Base-by-base conservation (phyloP, 352 stramenopile species). In the Globisporangium lucens region DNA sequence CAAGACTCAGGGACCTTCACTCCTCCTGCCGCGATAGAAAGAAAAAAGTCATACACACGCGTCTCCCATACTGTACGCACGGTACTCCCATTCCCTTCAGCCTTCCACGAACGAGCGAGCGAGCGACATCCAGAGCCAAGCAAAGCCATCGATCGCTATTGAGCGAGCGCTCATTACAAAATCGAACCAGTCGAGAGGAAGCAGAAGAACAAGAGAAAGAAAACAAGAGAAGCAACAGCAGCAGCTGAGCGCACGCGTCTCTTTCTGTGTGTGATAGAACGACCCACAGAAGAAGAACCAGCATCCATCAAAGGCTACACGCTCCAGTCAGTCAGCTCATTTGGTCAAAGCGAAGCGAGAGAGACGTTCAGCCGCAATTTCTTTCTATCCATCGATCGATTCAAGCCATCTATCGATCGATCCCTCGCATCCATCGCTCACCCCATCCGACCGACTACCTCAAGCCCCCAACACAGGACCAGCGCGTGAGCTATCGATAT, bases 381-480 rank as follows among this genome's bases (percentile, higher is more conserved):
- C 24, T 30, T 47, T 59, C 61, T 22, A 67, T 67, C 38, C 33
- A 61, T 66, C 47, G 17, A 65, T 56, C 43, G 9, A 57, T 56
- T 55, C 46, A 35, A 64, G 41, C 59, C 43, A 66, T 66, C 60
- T 58, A 49, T 3, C 58, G 15, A 35, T n/a, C 3, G 30, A 33
- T 33, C 30, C 30, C 30, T 33, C 35, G 35, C 56, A 46, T 27
- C 7, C 56, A 46, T 29, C 1, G 20, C 56, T n/a, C 17, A 61
- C 5, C 49, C 22, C 35, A 5, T 43, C 8, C 57, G 20, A 33
- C 8, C 27, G 9, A 22, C 12, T 2, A 8, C 17, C 17, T 41
- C 35, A 43, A 29, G 24, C 30, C 4, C 29, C 13, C 17, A 29
- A 9, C n/a, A 9, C 35, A 55, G 12, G 17, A 24, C 24, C 24